Percentiles rank a stretch among this genome's conserved stretches.
Evolutionary conservation across 2,329 filamentous ascomycete genomes (phyloP).

Genomic region (Cryphonectria parasitica): DNA sequence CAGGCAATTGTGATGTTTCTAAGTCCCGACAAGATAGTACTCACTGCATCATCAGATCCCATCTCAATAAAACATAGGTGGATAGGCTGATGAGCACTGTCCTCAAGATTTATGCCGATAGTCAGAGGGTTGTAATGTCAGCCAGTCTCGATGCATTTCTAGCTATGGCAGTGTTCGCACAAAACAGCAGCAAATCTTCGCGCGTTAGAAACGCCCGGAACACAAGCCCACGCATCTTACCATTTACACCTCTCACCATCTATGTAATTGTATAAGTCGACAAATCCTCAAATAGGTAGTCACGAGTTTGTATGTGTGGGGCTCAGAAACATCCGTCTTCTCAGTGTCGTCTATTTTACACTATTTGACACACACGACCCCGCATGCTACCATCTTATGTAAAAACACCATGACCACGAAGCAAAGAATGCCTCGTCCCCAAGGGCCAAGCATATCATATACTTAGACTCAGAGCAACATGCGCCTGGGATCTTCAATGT

Average conservation of each 20-base stretch:
- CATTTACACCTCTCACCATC: too few species aligned
- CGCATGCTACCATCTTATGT: slow-evolving; percentile 22
- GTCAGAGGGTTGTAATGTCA: neutral
- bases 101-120: neutral
- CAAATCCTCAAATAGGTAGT: neutral
- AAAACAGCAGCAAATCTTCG: neutral
- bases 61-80: neutral
- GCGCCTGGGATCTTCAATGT: slow-evolving; percentile 90
- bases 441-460: neutral
- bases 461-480: slow-evolving; percentile 71
- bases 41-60: neutral
- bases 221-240: neutral
- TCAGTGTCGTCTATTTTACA: slow-evolving; percentile 28
- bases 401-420: neutral
- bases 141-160: neutral
- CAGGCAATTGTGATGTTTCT: neutral
- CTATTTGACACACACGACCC: slow-evolving; percentile 27
- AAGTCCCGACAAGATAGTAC: neutral
- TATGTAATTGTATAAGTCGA: neutral
- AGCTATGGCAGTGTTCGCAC: neutral
- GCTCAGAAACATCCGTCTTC: neutral
- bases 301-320: neutral
- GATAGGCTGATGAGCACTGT: neutral
- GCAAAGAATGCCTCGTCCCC: slow-evolving; percentile 5
- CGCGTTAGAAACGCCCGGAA: neutral